Evolutionary conservation across 148 eudicot species (phyloP), one percentile per base, ranked within the genome.

Genomic region (Spergularia bocconei): DNA sequence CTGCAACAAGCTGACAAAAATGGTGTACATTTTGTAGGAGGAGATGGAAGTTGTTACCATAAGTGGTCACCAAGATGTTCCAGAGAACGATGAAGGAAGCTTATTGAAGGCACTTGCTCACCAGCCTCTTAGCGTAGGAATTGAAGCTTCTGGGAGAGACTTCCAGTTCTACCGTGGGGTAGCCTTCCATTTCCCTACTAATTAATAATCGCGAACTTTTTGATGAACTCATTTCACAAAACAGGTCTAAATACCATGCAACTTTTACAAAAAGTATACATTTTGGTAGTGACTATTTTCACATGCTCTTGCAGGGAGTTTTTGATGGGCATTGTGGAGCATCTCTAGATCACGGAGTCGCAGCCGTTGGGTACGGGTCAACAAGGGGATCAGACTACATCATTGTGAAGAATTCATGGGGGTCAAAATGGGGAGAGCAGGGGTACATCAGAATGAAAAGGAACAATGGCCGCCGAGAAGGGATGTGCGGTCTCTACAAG

Each of bases 151-250:
- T 17, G 87, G 84, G 3, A 79, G 86, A 67, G 89, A 79, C 59
- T 88, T 88, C 68, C 89, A 88, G 55, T 82, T 88, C 54, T 86
- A 88, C 70, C 80, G 82, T 4, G 88, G 87, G 86, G 91, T 88
- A 86, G 70, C 71, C 51, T 15, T 48, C 12, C 6, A 29, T 29
- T 29, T 29, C 36, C 36, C 2, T 29, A 29, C 36, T 29, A 29
- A n/a, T n/a, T n/a, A 29, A 29, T 29, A 29, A 29, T 29, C 36
- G 36, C 36, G 3, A 29, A 29, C 36, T 29, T 29, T 29, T 29
- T 29, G 36, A 29, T 29, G 36, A 29, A 29, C 36, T 29, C 36
- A 2, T 29, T 29, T 29, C 36, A 29, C 36, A 29, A 29, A 29
- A 29, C 36, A 2, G 36, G 36, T 29, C 36, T 29, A 29, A 29